Conservation (phyloP, 2,329 filamentous ascomycete genomes). For the Trichoderma brevicompactum region DNA sequence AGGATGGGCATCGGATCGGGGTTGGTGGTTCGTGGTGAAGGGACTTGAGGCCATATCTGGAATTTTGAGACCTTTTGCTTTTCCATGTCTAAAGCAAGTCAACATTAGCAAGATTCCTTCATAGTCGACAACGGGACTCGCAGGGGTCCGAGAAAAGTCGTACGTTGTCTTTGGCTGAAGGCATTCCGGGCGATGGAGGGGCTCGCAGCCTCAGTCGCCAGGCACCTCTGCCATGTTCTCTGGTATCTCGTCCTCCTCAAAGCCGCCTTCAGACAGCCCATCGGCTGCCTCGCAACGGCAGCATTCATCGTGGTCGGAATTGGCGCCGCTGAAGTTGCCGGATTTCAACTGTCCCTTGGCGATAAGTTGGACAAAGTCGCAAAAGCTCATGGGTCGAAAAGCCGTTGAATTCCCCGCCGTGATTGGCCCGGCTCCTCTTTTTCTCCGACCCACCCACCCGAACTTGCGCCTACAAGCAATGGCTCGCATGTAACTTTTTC, state of each 20-base stretch:
- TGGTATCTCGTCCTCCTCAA: conserved; percentile 63
- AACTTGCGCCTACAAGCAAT: conserved; percentile 12
- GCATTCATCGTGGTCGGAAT: conserved; percentile 59
- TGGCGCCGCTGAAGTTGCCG: conserved; percentile 27
- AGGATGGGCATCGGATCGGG: conserved; percentile 72
- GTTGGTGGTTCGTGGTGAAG: conserved; percentile 58
- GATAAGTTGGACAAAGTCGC: conserved; percentile 23
- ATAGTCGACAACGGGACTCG: too few species aligned
- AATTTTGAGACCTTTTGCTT: conserved; percentile 47
- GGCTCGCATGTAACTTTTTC: conserved; percentile 31
- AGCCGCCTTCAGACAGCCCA: conserved; percentile 70
- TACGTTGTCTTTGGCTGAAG: conserved; percentile 45
- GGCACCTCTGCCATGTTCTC: conserved; percentile 48
- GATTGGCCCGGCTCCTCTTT: conserved; percentile 45
- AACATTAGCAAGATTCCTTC: conserved; percentile 28
- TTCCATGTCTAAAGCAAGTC: conserved; percentile 39
- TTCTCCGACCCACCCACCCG: conserved; percentile 38
- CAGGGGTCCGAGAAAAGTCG: conserved; percentile 26
- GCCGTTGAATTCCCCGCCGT: conserved; percentile 34
- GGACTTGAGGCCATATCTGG: conserved; percentile 59
- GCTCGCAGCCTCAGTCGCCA: conserved; percentile 49
- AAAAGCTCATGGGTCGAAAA: conserved; percentile 31
- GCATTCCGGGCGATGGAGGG: conserved; percentile 35
- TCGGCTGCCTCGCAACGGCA: conserved; percentile 64
- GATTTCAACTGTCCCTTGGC: conserved; percentile 5